Evolutionary conservation across 169 alveolate species (phyloP).

Genomic region (Fabrea salina): DNA sequence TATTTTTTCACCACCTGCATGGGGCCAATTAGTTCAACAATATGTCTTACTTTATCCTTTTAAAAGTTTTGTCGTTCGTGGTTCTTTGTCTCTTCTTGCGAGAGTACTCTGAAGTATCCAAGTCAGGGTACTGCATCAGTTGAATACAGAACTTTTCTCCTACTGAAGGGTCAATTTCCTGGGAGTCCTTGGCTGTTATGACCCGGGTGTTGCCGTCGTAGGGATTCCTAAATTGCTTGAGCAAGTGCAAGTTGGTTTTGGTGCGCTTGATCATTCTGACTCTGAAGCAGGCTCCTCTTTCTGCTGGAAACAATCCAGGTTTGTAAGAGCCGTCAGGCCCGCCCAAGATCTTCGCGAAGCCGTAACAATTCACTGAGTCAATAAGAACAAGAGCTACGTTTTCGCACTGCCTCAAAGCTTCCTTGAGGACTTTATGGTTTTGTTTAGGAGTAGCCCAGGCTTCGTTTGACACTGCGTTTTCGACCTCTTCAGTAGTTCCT

Average conservation of each 20-base stretch:
- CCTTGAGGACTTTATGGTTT: not conserved
- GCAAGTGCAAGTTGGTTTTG: not conserved
- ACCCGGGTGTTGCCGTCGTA: slow-evolving; percentile 19
- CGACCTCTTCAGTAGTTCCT: not conserved
- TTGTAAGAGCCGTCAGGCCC: slow-evolving; percentile 4
- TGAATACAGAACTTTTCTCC: slow-evolving; percentile 15
- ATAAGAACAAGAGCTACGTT: slow-evolving; percentile 25
- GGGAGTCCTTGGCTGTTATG: not conserved
- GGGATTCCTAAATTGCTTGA: slow-evolving; percentile 4
- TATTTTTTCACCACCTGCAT: too few relatives aligned
- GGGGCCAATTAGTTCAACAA: too few relatives aligned
- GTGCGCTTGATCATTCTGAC: slow-evolving; percentile 4
- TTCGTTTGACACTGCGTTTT: not conserved
- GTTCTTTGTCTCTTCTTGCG: not conserved
- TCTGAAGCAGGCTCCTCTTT: not conserved
- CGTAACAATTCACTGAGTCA: not conserved
- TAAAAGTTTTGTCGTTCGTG: too few relatives aligned
- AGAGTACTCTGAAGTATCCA: not conserved
- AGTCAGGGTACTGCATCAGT: not conserved
- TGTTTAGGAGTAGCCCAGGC: slow-evolving; percentile 26
- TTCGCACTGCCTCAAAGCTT: not conserved
- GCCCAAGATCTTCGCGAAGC: slow-evolving; percentile 9
- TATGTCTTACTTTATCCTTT: too few relatives aligned
- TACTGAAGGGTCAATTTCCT: slow-evolving; percentile 3
- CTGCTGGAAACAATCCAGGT: slow-evolving; percentile 21